Conservation (phyloP, 495 filamentous ascomycete genomes). For the Aspergillus avenaceus region DNA sequence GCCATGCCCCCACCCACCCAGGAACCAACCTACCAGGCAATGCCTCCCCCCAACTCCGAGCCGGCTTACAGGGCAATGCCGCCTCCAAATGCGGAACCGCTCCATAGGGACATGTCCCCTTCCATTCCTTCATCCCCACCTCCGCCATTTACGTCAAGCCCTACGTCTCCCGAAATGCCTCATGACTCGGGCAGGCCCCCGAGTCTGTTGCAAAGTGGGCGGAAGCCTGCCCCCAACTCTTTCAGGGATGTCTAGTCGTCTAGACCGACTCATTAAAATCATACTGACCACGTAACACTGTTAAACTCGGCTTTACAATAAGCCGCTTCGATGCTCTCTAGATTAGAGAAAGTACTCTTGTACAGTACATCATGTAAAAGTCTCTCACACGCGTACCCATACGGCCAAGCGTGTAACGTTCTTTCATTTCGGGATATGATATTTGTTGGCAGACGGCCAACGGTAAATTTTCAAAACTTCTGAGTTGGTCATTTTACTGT, state of each 20-base stretch:
- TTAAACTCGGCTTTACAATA: too few relatives aligned
- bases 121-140: slow-evolving; percentile 30
- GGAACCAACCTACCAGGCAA: background rate
- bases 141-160: slow-evolving; percentile 26
- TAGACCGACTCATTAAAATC: too few relatives aligned
- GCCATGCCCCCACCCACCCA: background rate
- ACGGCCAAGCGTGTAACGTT: too few relatives aligned
- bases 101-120: slow-evolving; percentile 16
- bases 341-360: too few relatives aligned
- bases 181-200: slow-evolving; percentile 33
- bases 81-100: background rate
- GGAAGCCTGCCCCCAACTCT: slow-evolving; percentile 32
- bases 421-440: too few relatives aligned
- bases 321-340: too few relatives aligned
- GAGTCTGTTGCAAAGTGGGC: slow-evolving; percentile 42
- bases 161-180: slow-evolving; percentile 19
- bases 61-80: background rate
- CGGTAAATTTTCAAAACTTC: background rate
- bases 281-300: too few relatives aligned
- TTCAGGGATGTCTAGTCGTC: slow-evolving; percentile 27
- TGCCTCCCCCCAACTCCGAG: background rate
- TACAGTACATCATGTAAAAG: too few relatives aligned
- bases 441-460: too few relatives aligned
- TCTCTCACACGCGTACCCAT: too few relatives aligned
- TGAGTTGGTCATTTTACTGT: background rate